These are phyloP conservation scores for Sabuloglossum arenarium DNA, from an alignment of 495 filamentous ascomycete genomes.

Conservation along the genomic window DNA sequence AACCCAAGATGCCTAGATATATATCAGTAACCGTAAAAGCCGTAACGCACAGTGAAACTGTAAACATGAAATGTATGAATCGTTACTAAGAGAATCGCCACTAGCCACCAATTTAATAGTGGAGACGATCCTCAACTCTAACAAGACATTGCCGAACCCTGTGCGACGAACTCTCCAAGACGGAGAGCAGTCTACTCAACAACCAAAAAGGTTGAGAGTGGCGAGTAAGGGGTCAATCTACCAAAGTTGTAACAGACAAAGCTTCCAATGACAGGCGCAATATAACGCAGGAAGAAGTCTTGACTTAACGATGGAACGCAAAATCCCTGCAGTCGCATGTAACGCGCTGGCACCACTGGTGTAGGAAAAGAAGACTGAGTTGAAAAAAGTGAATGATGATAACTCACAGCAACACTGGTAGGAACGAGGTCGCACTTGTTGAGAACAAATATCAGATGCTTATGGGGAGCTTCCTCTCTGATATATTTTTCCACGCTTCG, in stretches of 20 bases:
- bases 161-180: slow-evolving; percentile 50
- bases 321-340: background rate
- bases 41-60: background rate
- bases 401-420: slow-evolving; percentile 79
- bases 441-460: slow-evolving; percentile 77
- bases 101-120: slow-evolving; percentile 22
- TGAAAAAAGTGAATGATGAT: slow-evolving; percentile 6
- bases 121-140: slow-evolving; percentile 68
- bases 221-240: slow-evolving; percentile 61
- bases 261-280: slow-evolving; percentile 38
- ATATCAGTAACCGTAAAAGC: slow-evolving; percentile 19
- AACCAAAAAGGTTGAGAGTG: slow-evolving; percentile 37
- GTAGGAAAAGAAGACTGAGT: slow-evolving; percentile 4
- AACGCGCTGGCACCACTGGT: background rate
- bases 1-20: slow-evolving; percentile 63
- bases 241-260: slow-evolving; percentile 96
- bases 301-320: slow-evolving; percentile 69
- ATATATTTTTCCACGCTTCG: slow-evolving; percentile 87
- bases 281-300: slow-evolving; percentile 49
- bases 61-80: slow-evolving; percentile 59
- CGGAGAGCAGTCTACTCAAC: slow-evolving; percentile 50
- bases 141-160: slow-evolving; percentile 44
- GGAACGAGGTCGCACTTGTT: slow-evolving; percentile 98
- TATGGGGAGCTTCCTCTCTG: slow-evolving; percentile 78
- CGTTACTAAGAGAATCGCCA: slow-evolving; percentile 95